phyloP scores from a whole-genome alignment of 2,329 filamentous ascomycete genomes.

The Colletotrichum sp. region DNA sequence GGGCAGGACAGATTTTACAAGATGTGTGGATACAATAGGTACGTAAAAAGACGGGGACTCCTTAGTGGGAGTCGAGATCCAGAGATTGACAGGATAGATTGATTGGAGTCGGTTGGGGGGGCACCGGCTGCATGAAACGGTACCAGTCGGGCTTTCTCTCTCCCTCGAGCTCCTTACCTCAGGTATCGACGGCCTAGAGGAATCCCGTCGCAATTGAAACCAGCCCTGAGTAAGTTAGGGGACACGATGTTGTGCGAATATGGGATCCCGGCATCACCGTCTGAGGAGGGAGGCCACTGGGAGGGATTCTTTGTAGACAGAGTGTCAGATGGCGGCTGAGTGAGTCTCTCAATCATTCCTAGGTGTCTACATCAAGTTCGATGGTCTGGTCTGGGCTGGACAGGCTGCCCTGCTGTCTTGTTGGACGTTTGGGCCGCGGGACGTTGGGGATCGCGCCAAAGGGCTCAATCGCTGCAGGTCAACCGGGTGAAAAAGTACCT shows the following conservation, averaged over 20 bases:
- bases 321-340: constrained; percentile 6
- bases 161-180: constrained; percentile 4
- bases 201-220: background rate
- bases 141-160: background rate
- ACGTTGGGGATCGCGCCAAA: constrained; percentile 11
- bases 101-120: constrained; percentile 12
- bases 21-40: constrained; percentile 1
- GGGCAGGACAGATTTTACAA: constrained; percentile 11
- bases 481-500: constrained; percentile 9
- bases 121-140: background rate
- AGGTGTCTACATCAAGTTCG: background rate
- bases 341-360: constrained; percentile 12
- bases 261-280: background rate
- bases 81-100: constrained; percentile 16
- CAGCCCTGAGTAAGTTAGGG: background rate
- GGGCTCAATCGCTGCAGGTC: background rate
- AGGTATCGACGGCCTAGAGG: constrained; percentile 8
- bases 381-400: background rate
- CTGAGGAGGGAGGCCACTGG: background rate
- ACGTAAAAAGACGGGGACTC: constrained; percentile 5
- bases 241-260: background rate
- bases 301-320: background rate
- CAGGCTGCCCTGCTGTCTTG: background rate
- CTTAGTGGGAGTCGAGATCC: background rate
- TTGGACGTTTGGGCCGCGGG: constrained; percentile 8